Conservation (phyloP, 78 protist species). For the Isochrysis galbana region DNA sequence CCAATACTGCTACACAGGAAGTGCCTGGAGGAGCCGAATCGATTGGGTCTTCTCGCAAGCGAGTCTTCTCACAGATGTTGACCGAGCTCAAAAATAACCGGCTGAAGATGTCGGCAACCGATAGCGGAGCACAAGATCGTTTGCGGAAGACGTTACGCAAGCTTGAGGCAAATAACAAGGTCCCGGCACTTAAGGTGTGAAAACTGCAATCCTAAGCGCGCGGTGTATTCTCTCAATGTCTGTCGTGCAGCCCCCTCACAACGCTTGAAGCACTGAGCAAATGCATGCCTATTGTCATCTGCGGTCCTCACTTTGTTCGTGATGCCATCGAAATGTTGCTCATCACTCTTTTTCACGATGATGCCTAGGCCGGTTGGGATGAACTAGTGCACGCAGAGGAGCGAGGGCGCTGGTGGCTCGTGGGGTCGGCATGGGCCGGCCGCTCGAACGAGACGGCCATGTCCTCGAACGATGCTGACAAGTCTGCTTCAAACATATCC, state of each 20-base stretch:
- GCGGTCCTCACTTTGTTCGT: too few species aligned
- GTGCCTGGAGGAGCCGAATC: not conserved
- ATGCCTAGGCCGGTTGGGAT: not conserved
- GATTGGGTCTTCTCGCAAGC: not conserved
- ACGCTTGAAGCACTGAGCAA: too few species aligned
- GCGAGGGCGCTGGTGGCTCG: constrained; percentile 14
- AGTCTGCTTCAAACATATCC: too few species aligned
- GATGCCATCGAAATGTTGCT: too few species aligned
- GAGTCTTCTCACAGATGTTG: not conserved
- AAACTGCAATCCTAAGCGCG: too few species aligned
- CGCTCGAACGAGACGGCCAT: not conserved
- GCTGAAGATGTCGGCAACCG: not conserved
- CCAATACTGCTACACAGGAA: too few species aligned
- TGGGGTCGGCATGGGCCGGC: constrained; percentile 15
- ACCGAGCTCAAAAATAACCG: constrained; percentile 11
- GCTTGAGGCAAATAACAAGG: too few species aligned
- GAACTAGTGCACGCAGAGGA: not conserved
- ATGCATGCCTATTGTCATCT: too few species aligned
- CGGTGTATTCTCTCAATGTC: too few species aligned
- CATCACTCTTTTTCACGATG: too few species aligned
- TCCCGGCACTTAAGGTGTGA: not conserved
- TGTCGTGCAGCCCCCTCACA: too few species aligned
- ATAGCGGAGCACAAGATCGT: not conserved
- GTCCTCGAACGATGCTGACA: too few species aligned
- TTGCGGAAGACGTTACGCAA: not conserved